A percentile compares a stretch with the other conserved stretches of the same genome.
Evolutionary conservation across 148 eudicot species (phyloP).

Genomic region (Linanthus parryae): DNA sequence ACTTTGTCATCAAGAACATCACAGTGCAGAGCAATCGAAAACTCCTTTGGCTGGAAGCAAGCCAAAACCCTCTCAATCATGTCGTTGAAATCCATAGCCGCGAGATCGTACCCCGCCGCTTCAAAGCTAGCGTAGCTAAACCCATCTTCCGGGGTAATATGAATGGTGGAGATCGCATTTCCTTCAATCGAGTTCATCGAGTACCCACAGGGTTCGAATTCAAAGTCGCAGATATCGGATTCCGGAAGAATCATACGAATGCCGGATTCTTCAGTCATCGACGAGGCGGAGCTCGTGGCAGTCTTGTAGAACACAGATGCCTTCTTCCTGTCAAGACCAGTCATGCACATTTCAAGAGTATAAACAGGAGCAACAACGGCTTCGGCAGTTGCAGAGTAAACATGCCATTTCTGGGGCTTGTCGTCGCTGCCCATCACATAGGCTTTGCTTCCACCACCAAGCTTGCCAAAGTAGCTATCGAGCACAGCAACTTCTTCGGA

Average conservation of each 20-base stretch:
- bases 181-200: conserved; percentile 80
- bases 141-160: conserved; percentile 82
- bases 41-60: conserved; percentile 64
- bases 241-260: conserved; percentile 64
- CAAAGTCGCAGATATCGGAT: conserved; percentile 67
- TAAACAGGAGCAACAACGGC: conserved; percentile 21
- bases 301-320: conserved; percentile 63
- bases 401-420: conserved; percentile 56
- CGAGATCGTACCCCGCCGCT: conserved; percentile 61
- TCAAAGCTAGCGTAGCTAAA: conserved; percentile 89
- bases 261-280: conserved; percentile 59
- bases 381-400: conserved; percentile 49
- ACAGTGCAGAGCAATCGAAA: conserved; percentile 49
- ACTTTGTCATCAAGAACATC: conserved; percentile 17
- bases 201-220: conserved; percentile 82
- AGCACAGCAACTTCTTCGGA: conserved; percentile 56
- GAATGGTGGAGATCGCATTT: conserved; percentile 62
- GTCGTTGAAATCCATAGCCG: conserved; percentile 23
- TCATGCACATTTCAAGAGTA: conserved; percentile 85
- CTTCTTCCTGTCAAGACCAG: conserved; percentile 41
- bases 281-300: conserved; percentile 40
- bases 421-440: conserved; percentile 47
- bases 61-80: conserved; percentile 55
- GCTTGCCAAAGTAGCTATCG: conserved; percentile 45
- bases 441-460: conserved; percentile 43